Evolutionary conservation across 225 moss, liverwort and hornwort genomes (phyloP).

Genomic region (Polytrichum commune): DNA sequence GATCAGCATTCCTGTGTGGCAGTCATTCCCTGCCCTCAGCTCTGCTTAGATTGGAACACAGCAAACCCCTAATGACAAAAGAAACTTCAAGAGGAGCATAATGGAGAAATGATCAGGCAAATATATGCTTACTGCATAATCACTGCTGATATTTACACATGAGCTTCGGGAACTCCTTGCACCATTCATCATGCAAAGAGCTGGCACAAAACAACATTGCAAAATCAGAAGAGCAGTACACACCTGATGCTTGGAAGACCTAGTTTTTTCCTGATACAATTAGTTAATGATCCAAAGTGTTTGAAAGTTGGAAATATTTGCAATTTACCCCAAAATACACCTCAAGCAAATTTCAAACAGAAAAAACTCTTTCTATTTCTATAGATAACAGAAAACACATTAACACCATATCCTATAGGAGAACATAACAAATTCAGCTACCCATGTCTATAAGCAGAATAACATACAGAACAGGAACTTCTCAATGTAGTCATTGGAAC

Average conservation of each 20-base stretch:
- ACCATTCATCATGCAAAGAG: constrained; percentile 21
- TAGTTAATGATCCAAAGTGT: background rate
- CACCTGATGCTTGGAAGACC: constrained; percentile 5
- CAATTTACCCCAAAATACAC: background rate
- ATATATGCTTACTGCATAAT: constrained; percentile 25
- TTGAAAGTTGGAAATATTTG: background rate
- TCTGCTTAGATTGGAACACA: background rate
- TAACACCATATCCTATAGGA: too few relatives aligned
- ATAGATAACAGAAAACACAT: too few relatives aligned
- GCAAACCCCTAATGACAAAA: background rate
- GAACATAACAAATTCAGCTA: too few relatives aligned
- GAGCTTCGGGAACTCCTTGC: constrained; percentile 41
- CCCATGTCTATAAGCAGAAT: background rate
- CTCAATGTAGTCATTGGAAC: background rate
- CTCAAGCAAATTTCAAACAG: too few relatives aligned
- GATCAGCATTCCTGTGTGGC: too few relatives aligned
- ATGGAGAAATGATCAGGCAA: background rate
- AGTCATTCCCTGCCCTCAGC: too few relatives aligned
- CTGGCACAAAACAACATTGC: constrained; percentile 22
- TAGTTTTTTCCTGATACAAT: constrained; percentile 4
- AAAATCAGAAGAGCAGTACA: background rate
- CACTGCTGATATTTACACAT: constrained; percentile 24
- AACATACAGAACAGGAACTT: background rate
- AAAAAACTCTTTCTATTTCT: too few relatives aligned
- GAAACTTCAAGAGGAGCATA: background rate